phyloP scores from a whole-genome alignment of 1,284 basidiomycete genomes.

The Mycosarcoma maydis region DNA sequence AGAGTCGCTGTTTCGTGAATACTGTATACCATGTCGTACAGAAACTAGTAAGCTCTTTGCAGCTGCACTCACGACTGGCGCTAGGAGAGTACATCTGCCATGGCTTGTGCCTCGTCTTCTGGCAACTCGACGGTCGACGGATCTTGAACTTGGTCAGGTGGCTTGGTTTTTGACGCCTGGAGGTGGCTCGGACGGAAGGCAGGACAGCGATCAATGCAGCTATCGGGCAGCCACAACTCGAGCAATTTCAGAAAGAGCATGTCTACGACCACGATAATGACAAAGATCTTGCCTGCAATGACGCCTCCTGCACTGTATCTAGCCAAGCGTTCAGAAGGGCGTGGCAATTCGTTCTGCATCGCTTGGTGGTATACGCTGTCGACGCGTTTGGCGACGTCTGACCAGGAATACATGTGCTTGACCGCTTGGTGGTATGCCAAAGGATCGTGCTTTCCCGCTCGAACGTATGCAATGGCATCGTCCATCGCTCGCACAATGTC shows the following conservation, averaged over 20 bases:
- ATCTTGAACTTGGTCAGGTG: neutral
- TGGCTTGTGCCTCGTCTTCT: constrained; percentile 2
- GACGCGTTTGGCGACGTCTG: constrained; percentile 79
- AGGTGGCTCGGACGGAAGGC: constrained; percentile 10
- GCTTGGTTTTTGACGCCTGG: neutral
- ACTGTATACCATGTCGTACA: too few relatives aligned
- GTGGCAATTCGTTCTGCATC: constrained; percentile 67
- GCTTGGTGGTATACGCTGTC: constrained; percentile 83
- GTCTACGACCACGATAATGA: constrained; percentile 80
- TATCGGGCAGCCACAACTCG: constrained; percentile 68
- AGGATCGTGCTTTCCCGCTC: constrained; percentile 79
- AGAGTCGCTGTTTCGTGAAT: too few relatives aligned
- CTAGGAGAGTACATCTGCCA: constrained; percentile 18
- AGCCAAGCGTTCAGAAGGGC: constrained; percentile 42
- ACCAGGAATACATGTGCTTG: constrained; percentile 87
- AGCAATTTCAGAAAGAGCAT: constrained; percentile 80
- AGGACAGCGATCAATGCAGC: constrained; percentile 27
- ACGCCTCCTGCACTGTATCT: constrained; percentile 74
- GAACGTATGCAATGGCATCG: constrained; percentile 79
- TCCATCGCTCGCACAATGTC: constrained; percentile 84
- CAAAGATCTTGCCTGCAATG: constrained; percentile 80
- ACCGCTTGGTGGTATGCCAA: constrained; percentile 80
- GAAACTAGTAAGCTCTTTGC: too few relatives aligned
- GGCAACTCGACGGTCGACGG: neutral
- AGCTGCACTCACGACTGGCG: too few relatives aligned